Conservation (phyloP, 805 yeast species). For the Candida manassasensis region DNA sequence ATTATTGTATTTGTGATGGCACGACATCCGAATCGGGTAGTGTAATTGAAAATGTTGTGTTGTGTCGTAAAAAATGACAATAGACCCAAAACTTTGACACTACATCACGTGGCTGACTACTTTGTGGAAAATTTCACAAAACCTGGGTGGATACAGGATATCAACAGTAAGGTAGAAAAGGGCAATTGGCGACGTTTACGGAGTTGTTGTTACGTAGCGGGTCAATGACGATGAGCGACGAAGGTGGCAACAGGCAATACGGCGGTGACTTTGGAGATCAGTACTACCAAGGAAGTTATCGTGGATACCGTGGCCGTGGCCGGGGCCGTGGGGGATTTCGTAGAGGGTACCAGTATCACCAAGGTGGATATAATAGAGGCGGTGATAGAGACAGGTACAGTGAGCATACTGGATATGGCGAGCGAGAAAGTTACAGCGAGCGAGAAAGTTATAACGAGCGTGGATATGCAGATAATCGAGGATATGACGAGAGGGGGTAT, state of each 20-base stretch:
- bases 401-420: background rate
- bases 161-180: too few species aligned
- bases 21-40: too few species aligned
- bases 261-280: slow-evolving; percentile 4
- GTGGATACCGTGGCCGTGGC: slow-evolving; percentile 4
- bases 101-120: too few species aligned
- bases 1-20: too few species aligned
- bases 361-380: slow-evolving; percentile 11
- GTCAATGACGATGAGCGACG: slow-evolving; percentile 5
- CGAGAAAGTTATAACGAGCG: background rate
- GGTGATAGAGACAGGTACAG: slow-evolving; percentile 1
- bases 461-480: background rate
- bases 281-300: slow-evolving; percentile 5
- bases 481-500: background rate
- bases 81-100: too few species aligned
- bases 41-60: too few species aligned
- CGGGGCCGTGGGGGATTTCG: slow-evolving; percentile 4
- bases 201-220: too few species aligned
- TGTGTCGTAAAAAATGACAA: too few species aligned
- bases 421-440: background rate
- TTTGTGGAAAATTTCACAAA: too few species aligned
- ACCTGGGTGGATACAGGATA: too few species aligned
- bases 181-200: too few species aligned
- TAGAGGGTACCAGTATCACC: slow-evolving; percentile 5
- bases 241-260: slow-evolving; percentile 8